Conservation (phyloP, 371 early-diverging fungal genomes). For the Apophysomyces trapeziformis region DNA sequence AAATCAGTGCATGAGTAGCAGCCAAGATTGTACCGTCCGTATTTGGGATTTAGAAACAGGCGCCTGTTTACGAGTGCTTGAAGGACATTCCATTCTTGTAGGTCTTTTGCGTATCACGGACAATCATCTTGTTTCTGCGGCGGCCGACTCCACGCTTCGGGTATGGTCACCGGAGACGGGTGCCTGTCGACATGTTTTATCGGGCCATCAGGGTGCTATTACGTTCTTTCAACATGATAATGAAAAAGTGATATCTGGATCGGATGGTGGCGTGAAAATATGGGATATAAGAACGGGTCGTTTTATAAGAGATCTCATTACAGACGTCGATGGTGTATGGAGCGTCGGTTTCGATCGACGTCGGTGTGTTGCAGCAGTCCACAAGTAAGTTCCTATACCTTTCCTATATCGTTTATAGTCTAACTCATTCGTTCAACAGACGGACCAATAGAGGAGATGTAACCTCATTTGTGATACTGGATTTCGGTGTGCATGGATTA, state of each 20-base stretch:
- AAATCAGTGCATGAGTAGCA: conserved; percentile 89
- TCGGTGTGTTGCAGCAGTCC: conserved; percentile 86
- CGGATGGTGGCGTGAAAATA: conserved; percentile 89
- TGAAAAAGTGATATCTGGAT: conserved; percentile 88
- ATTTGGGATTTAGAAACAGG: conserved; percentile 96
- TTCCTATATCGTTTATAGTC: background rate
- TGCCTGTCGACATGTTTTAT: conserved; percentile 67
- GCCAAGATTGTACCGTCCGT: conserved; percentile 95
- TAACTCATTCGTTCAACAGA: background rate
- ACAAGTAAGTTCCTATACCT: conserved; percentile 48
- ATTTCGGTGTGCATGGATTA: conserved; percentile 14
- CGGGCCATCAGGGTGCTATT: conserved; percentile 84
- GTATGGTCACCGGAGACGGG: conserved; percentile 91
- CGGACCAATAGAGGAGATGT: background rate
- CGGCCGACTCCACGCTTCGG: conserved; percentile 93
- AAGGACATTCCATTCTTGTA: conserved; percentile 92
- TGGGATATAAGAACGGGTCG: conserved; percentile 90
- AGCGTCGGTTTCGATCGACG: conserved; percentile 86
- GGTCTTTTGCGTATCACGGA: conserved; percentile 89
- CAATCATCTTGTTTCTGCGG: conserved; percentile 87
- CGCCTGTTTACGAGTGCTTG: conserved; percentile 64
- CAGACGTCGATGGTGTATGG: conserved; percentile 87
- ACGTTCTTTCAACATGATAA: conserved; percentile 95
- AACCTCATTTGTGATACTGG: background rate
- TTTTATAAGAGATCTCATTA: conserved; percentile 75